A percentile compares a stretch with the other conserved stretches of the same genome.
These are phyloP conservation scores for Xylaria venustula DNA, from an alignment of 495 filamentous ascomycete genomes.

Conservation along the genomic window DNA sequence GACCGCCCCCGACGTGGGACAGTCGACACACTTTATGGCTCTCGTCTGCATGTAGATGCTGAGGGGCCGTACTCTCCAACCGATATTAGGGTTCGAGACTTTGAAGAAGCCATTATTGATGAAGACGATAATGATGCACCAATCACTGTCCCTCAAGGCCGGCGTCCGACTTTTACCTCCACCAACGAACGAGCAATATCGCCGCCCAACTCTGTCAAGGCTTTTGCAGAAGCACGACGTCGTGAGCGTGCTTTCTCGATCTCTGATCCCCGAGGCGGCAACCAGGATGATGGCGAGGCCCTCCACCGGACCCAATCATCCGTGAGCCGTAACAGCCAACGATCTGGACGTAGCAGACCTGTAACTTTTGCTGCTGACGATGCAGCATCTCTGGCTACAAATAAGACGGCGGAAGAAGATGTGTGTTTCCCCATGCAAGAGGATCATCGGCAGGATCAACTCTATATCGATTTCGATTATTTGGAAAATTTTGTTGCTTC, in stretches of 20 bases:
- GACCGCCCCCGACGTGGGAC: constrained; percentile 55
- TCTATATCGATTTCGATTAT: constrained; percentile 80
- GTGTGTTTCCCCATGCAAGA: constrained; percentile 73
- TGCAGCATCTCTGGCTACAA: constrained; percentile 48
- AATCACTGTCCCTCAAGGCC: constrained; percentile 35
- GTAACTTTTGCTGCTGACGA: constrained; percentile 46
- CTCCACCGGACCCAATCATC: constrained; percentile 72
- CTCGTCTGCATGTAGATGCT: constrained; percentile 40
- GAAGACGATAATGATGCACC: constrained; percentile 59
- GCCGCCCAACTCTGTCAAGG: constrained; percentile 95
- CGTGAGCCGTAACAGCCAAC: constrained; percentile 54
- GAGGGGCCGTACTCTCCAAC: constrained; percentile 31
- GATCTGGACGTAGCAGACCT: constrained; percentile 40
- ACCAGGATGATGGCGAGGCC: constrained; percentile 58
- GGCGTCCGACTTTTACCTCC: constrained; percentile 48
- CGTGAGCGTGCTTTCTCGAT: constrained; percentile 56
- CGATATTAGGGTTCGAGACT: constrained; percentile 42
- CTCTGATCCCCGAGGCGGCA: constrained; percentile 38
- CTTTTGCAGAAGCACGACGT: constrained; percentile 78
- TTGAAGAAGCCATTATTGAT: constrained; percentile 81
- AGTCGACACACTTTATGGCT: constrained; percentile 51
- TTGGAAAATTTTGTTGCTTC: constrained; percentile 74
- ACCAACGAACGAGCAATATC: constrained; percentile 64
- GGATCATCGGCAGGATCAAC: constrained; percentile 41
- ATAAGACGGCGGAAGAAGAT: constrained; percentile 70